Conservation (phyloP, 495 filamentous ascomycete genomes). For the Durotheca rogersii region DNA sequence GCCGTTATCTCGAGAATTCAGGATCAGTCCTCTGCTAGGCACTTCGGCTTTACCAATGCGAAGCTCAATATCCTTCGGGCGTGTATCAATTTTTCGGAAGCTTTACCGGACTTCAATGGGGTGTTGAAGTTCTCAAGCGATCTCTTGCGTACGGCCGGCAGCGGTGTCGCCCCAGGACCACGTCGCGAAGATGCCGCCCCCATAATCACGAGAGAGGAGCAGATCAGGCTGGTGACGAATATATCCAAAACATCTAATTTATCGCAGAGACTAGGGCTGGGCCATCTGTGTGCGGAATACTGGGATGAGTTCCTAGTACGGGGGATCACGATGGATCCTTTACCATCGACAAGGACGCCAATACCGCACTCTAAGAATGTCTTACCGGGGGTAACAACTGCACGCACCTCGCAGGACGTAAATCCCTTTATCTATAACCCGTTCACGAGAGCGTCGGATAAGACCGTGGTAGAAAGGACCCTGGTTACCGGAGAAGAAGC, state of each 20-base stretch:
- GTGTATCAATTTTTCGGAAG: constrained; percentile 90
- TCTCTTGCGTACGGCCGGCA: constrained; percentile 76
- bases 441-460: constrained; percentile 67
- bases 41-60: constrained; percentile 65
- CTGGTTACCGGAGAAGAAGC: constrained; percentile 76
- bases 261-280: constrained; percentile 69
- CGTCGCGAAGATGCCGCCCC: constrained; percentile 61
- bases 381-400: constrained; percentile 60
- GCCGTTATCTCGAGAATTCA: constrained; percentile 54
- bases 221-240: constrained; percentile 74
- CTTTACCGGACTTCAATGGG: constrained; percentile 85
- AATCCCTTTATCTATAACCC: constrained; percentile 94
- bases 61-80: constrained; percentile 82
- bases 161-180: constrained; percentile 70
- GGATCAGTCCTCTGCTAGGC: constrained; percentile 52
- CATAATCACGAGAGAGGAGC: constrained; percentile 75
- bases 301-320: constrained; percentile 96
- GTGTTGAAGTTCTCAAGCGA: constrained; percentile 84
- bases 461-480: constrained; percentile 58
- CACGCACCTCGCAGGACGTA: constrained; percentile 56
- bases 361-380: constrained; percentile 71
- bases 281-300: constrained; percentile 73
- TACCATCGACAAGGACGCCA: constrained; percentile 54
- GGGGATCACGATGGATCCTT: constrained; percentile 65
- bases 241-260: constrained; percentile 80